phyloP scores from a whole-genome alignment of 176 grass and related monocot genomes.

The Oryza rufipogon region DNA sequence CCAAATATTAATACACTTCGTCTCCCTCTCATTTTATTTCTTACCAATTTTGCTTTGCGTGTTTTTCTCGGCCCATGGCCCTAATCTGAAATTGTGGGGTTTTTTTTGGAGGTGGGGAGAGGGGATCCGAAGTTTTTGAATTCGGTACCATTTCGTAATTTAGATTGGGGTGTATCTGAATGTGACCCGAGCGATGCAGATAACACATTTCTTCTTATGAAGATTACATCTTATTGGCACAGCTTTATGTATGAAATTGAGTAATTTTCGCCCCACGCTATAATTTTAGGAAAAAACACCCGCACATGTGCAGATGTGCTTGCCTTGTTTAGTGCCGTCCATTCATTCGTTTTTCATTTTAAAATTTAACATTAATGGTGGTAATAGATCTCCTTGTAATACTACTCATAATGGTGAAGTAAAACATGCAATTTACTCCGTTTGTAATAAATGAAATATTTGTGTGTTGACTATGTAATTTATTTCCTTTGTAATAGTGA shows the following conservation, averaged over 20 bases:
- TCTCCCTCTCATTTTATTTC: neutral
- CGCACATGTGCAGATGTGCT: neutral
- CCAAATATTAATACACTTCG: neutral
- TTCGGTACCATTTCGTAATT: neutral
- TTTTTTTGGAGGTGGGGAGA: neutral
- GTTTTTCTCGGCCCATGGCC: neutral
- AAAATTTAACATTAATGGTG: constrained; percentile 2
- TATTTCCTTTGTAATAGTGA: neutral
- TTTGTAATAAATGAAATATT: neutral
- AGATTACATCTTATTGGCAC: neutral
- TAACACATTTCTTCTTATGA: neutral
- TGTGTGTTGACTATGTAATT: neutral
- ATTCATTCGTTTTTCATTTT: neutral
- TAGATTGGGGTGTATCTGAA: neutral
- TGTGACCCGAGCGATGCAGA: neutral
- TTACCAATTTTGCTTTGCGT: too few species aligned
- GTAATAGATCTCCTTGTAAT: neutral
- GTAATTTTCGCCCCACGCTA: neutral
- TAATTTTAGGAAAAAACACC: neutral
- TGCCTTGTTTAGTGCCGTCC: neutral
- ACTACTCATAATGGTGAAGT: neutral
- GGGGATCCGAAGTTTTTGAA: neutral
- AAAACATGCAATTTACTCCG: neutral
- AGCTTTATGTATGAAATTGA: neutral
- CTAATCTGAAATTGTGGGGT: constrained; percentile 2